Evolutionary conservation across 768 basidiomycete species (phyloP).

Genomic region (Pisolithus tinctorius): DNA sequence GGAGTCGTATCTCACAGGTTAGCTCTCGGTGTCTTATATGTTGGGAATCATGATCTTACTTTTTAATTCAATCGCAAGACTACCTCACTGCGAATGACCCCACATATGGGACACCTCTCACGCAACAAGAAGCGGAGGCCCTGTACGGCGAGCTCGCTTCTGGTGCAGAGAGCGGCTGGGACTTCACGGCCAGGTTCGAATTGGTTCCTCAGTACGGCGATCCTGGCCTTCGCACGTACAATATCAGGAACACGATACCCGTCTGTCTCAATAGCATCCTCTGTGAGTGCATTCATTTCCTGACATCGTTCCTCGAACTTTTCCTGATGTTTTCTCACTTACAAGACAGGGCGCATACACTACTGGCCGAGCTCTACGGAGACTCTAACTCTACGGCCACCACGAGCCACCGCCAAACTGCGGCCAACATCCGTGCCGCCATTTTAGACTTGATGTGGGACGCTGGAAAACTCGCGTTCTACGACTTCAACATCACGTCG

Average conservation of each 20-base stretch:
- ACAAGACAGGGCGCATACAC: slow-evolving; percentile 57
- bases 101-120: slow-evolving; percentile 45
- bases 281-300: slow-evolving; percentile 41
- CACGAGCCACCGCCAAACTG: slow-evolving; percentile 46
- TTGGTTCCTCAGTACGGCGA: slow-evolving; percentile 30
- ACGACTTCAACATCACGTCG: slow-evolving; percentile 79
- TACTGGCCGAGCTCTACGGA: slow-evolving; percentile 57
- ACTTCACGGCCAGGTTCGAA: slow-evolving; percentile 40
- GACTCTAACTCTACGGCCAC: slow-evolving; percentile 37
- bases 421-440: slow-evolving; percentile 52
- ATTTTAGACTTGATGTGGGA: slow-evolving; percentile 90
- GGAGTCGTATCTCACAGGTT: slow-evolving; percentile 69
- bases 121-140: slow-evolving; percentile 48
- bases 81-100: slow-evolving; percentile 73
- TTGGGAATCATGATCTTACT: slow-evolving; percentile 1
- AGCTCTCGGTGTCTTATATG: slow-evolving; percentile 7
- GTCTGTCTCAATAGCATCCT: slow-evolving; percentile 83
- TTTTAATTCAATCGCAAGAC: slow-evolving; percentile 40
- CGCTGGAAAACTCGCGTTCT: slow-evolving; percentile 73
- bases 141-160: slow-evolving; percentile 86
- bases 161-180: slow-evolving; percentile 74
- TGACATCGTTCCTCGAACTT: slow-evolving; percentile 1
- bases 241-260: slow-evolving; percentile 62
- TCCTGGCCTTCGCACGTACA: slow-evolving; percentile 60
- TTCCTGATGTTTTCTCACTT: background rate